These are phyloP conservation scores for Phanerodontia chrysosporium DNA, from an alignment of 768 basidiomycete species.

Conservation along the genomic window DNA sequence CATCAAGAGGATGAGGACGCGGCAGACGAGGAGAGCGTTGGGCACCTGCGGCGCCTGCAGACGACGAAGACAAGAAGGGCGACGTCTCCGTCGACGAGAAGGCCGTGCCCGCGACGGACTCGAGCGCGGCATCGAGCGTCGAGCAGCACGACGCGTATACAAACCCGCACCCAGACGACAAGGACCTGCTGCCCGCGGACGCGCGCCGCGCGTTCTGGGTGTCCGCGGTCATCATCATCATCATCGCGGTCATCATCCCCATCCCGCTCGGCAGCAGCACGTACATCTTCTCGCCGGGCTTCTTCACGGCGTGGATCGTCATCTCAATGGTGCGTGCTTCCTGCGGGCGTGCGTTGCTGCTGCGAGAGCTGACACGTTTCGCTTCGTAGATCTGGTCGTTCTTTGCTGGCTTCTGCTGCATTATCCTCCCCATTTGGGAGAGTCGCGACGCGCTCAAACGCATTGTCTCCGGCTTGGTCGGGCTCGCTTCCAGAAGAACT, in stretches of 20 bases:
- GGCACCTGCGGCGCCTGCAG: background rate
- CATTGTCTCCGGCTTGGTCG: background rate
- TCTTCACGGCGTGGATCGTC: constrained; percentile 3
- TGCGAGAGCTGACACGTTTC: background rate
- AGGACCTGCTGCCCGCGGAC: background rate
- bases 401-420: constrained; percentile 8
- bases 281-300: constrained; percentile 3
- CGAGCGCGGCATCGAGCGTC: background rate
- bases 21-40: background rate
- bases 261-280: constrained; percentile 3
- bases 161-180: background rate
- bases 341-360: background rate
- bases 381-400: background rate
- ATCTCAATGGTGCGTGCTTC: background rate
- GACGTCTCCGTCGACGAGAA: background rate
- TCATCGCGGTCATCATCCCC: background rate
- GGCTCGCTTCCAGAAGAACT: background rate
- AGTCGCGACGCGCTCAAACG: constrained; percentile 2
- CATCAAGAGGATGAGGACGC: background rate
- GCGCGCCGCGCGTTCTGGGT: background rate
- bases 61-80: background rate
- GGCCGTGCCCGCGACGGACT: background rate
- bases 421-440: constrained; percentile 10
- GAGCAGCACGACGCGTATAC: background rate
- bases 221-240: constrained; percentile 1